Evolutionary conservation across 495 filamentous ascomycete species (phyloP).

Genomic region (Podospora tetraspora): DNA sequence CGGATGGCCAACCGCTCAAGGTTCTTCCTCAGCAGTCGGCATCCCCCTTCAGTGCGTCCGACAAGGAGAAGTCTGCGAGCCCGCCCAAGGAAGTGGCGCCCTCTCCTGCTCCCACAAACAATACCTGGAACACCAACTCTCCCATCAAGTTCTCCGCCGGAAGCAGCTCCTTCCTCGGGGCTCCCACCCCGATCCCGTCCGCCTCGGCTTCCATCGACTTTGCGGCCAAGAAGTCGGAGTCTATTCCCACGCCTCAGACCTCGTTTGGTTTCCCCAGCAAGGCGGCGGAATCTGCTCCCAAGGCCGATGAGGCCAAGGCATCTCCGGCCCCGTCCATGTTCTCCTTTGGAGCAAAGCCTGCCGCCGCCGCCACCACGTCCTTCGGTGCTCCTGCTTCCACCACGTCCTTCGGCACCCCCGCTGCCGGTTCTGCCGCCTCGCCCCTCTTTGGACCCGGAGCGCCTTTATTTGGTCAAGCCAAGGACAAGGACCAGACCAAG

Average conservation of each 20-base stretch:
- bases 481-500: slow-evolving; percentile 19
- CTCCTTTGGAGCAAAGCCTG: slow-evolving; percentile 14
- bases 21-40: slow-evolving; percentile 20
- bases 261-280: slow-evolving; percentile 22
- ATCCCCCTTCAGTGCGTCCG: slow-evolving; percentile 22
- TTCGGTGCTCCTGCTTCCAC: slow-evolving; percentile 10
- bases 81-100: slow-evolving; percentile 30
- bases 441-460: slow-evolving; percentile 20
- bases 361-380: slow-evolving; percentile 17
- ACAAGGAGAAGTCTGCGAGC: slow-evolving; percentile 32
- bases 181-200: slow-evolving; percentile 27
- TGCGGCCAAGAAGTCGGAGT: slow-evolving; percentile 21
- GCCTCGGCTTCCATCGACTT: slow-evolving; percentile 30
- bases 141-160: slow-evolving; percentile 36
- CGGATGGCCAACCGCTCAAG: slow-evolving; percentile 46
- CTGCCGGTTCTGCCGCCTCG: slow-evolving; percentile 12
- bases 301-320: slow-evolving; percentile 10
- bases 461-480: slow-evolving; percentile 17
- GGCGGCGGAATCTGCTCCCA: slow-evolving; percentile 17
- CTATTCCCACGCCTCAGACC: slow-evolving; percentile 12
- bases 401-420: slow-evolving; percentile 25
- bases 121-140: slow-evolving; percentile 43
- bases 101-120: slow-evolving; percentile 24
- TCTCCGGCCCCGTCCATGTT: slow-evolving; percentile 17
- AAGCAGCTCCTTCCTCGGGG: slow-evolving; percentile 20